A percentile compares a stretch with the other conserved stretches of the same genome.
Conservation (phyloP, 495 filamentous ascomycete species). For the Penicillium daleae region DNA sequence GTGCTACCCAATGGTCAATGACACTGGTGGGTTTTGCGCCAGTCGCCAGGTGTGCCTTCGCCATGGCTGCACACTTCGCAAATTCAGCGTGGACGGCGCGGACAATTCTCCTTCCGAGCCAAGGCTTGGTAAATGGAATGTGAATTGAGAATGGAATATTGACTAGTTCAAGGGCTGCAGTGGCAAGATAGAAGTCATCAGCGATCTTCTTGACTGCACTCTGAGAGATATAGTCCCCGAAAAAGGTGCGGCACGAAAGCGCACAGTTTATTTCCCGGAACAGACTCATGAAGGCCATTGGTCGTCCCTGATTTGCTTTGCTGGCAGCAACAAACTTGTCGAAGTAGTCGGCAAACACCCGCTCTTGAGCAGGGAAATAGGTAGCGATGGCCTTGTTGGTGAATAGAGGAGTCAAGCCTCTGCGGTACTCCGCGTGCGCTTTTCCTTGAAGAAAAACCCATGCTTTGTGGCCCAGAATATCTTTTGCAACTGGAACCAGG, state of each 20-base stretch:
- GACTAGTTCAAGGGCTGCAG: conserved; percentile 90
- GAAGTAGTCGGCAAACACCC: conserved; percentile 82
- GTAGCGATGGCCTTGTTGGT: conserved; percentile 81
- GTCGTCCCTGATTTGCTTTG: conserved; percentile 60
- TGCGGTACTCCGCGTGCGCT: conserved; percentile 87
- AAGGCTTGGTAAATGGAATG: conserved; percentile 90
- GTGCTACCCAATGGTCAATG: conserved; percentile 84
- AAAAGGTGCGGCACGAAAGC: conserved; percentile 71
- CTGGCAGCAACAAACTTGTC: conserved; percentile 70
- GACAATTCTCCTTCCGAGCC: conserved; percentile 87
- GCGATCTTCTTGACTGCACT: conserved; percentile 85
- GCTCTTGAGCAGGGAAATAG: conserved; percentile 88
- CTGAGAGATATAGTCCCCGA: conserved; percentile 47
- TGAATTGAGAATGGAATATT: conserved; percentile 85
- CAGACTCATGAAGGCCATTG: conserved; percentile 75
- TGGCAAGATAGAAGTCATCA: conserved; percentile 92
- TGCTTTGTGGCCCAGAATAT: conserved; percentile 81
- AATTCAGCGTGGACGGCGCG: conserved; percentile 87
- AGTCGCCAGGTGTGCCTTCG: conserved; percentile 82
- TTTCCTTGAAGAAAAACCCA: conserved; percentile 96
- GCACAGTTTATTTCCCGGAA: conserved; percentile 94
- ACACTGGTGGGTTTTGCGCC: conserved; percentile 83
- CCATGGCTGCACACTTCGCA: conserved; percentile 81
- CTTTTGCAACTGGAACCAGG: conserved; percentile 86
- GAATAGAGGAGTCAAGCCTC: conserved; percentile 88